A percentile compares a stretch with the other conserved stretches of the same genome.
Evolutionary conservation across 441 rosid species (phyloP).

Genomic region (Bocquillonia castaneifolia): DNA sequence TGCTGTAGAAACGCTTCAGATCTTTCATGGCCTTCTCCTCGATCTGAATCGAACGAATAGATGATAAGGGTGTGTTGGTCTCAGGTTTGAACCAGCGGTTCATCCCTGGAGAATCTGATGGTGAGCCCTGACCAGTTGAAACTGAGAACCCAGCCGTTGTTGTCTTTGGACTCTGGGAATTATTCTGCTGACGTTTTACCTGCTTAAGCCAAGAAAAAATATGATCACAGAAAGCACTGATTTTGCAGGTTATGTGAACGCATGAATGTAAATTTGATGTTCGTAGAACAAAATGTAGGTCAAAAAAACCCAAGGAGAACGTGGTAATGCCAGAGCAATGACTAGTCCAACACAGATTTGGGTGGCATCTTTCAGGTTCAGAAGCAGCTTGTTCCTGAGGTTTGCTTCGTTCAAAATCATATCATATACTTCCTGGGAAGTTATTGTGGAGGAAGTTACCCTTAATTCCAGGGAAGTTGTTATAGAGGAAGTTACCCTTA

Average conservation of each 20-base stretch:
- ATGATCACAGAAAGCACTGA: neutral
- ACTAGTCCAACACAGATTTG: neutral
- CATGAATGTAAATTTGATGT: neutral
- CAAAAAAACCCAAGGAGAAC: neutral
- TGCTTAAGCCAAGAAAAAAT: slow-evolving; percentile 21
- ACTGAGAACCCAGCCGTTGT: slow-evolving; percentile 70
- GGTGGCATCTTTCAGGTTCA: neutral
- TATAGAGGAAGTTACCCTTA: too few species aligned
- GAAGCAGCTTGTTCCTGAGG: neutral
- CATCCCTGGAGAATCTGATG: slow-evolving; percentile 74
- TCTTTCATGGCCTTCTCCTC: slow-evolving; percentile 98
- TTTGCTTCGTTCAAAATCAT: too few species aligned
- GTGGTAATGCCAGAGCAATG: neutral
- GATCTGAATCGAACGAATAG: slow-evolving; percentile 85
- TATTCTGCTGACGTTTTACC: slow-evolving; percentile 58
- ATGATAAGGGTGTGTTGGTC: slow-evolving; percentile 55
- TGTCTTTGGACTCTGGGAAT: slow-evolving; percentile 67
- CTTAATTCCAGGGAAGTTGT: too few species aligned
- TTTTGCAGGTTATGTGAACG: neutral
- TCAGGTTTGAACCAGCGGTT: slow-evolving; percentile 98
- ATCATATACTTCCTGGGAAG: too few species aligned
- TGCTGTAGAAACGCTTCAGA: slow-evolving; percentile 82
- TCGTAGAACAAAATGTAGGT: too few species aligned
- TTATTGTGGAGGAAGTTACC: too few species aligned
- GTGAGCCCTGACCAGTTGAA: slow-evolving; percentile 63